Base-by-base conservation (phyloP, 2,329 filamentous ascomycete species). In the Corinectria fuckeliana region DNA sequence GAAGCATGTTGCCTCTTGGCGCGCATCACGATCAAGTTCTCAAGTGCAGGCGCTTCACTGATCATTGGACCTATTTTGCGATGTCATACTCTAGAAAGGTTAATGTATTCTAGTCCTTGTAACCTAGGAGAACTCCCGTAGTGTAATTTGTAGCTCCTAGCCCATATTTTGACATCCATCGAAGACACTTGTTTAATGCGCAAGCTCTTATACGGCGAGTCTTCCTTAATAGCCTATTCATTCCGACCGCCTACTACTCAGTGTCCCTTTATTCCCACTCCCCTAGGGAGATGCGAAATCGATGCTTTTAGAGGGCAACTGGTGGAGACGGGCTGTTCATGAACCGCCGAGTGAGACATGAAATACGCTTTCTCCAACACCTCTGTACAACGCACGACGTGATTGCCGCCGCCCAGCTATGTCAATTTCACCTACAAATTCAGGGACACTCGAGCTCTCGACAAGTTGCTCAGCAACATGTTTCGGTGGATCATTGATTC, bases 401-500 rank as follows among this genome's bases (percentile, higher is more conserved):
- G n/a, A 36, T 36, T 18, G 32, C 10, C 32, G n/a, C 16, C n/a
- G 32, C 32, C 32, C 32, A 36, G n/a, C 6, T 18, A 18, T n/a
- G 7, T 32, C n/a, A n/a, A 7, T 20, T 18, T 14, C 9, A 45
- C 42, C 16, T 28, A 16, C 18, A 23, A 45, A 26, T 32, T 6
- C 8, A 45, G 26, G 5, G 21, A n/a, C n/a, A 18, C n/a, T n/a
- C n/a, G n/a, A n/a, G n/a, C n/a, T 6, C 28, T 4, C 20, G 39
- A 49, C 8, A 13, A 13, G 14, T 11, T 9, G 39, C 2, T 10
- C 26, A 45, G n/a, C 20, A 23, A 10, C 14, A 23, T 28, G 21
- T 47, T 13, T 45, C 21, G 21, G 6, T 13, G 7, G 36, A 55
- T 59, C 55, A 55, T 50, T 59, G 50, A 50, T 54, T 38, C 23